These are phyloP conservation scores for Lavandula angustifolia DNA, from an alignment of 257 asterid genomes.

Conservation along the genomic window DNA sequence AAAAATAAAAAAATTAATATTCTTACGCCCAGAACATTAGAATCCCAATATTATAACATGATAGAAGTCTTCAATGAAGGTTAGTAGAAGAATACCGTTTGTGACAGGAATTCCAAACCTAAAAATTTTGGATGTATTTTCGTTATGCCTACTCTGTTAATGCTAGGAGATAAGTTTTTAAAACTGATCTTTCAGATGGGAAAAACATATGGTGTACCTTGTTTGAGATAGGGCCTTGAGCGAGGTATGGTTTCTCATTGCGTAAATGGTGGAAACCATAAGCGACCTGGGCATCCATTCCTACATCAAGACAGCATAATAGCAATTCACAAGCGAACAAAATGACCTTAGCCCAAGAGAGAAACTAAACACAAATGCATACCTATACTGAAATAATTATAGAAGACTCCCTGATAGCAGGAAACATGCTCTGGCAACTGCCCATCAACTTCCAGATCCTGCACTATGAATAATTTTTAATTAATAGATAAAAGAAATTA, in stretches of 20 bases:
- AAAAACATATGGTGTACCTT: conserved; percentile 50
- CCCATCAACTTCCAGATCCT: conserved; percentile 78
- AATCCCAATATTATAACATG: background rate
- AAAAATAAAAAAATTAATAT: background rate
- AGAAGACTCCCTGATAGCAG: conserved; percentile 82
- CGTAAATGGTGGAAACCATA: conserved; percentile 95
- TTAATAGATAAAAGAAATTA: background rate
- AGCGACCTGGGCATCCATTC: conserved; percentile 99
- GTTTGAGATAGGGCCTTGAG: conserved; percentile 89
- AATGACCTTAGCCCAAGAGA: conserved; percentile 16
- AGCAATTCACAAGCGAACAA: background rate
- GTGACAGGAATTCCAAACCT: background rate
- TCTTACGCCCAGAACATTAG: background rate
- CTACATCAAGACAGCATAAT: conserved; percentile 40
- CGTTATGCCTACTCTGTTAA: conserved; percentile 1
- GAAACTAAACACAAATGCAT: conserved; percentile 26
- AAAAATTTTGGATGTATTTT: background rate
- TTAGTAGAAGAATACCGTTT: background rate
- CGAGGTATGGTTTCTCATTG: conserved; percentile 90
- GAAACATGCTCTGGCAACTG: conserved; percentile 62
- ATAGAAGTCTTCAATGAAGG: background rate
- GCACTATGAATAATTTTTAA: conserved; percentile 31
- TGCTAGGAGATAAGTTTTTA: conserved; percentile 15
- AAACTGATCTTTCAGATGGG: conserved; percentile 25
- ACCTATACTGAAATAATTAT: conserved; percentile 98